These are phyloP conservation scores for Naganishia sp. DNA, from an alignment of 1,284 basidiomycete species.

Conservation along the genomic window DNA sequence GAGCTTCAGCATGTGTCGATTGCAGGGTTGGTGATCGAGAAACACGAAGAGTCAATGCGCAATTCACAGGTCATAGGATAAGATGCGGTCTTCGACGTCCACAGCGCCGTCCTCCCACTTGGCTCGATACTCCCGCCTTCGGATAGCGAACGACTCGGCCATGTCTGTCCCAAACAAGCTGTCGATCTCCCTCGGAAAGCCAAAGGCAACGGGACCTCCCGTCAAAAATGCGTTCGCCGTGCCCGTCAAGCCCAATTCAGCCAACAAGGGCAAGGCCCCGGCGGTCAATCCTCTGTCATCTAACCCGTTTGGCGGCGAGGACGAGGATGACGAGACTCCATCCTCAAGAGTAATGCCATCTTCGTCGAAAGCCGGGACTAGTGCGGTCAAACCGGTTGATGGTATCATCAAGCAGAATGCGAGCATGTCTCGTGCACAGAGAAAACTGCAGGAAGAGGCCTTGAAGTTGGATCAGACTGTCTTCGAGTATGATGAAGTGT, in stretches of 20 bases:
- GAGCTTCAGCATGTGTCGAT: neutral
- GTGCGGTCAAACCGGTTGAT: constrained; percentile 28
- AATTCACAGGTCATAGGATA: neutral
- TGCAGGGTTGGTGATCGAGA: constrained; percentile 15
- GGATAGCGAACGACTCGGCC: neutral
- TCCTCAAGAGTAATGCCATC: constrained; percentile 6
- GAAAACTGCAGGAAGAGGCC: constrained; percentile 63
- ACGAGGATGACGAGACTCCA: constrained; percentile 42
- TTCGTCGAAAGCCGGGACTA: constrained; percentile 14
- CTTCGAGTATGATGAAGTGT: constrained; percentile 95
- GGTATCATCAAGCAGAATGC: constrained; percentile 33
- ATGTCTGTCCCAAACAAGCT: constrained; percentile 40
- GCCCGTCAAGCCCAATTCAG: constrained; percentile 12
- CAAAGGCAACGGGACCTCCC: constrained; percentile 14
- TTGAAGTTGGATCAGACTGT: constrained; percentile 77
- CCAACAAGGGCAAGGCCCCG: constrained; percentile 20
- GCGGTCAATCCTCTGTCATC: constrained; percentile 28
- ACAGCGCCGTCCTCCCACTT: neutral
- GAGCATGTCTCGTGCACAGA: constrained; percentile 45
- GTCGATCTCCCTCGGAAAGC: constrained; percentile 47
- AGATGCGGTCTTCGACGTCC: too few relatives aligned
- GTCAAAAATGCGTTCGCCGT: constrained; percentile 23
- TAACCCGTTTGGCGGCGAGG: constrained; percentile 41
- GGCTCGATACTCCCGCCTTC: neutral
- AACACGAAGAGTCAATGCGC: neutral